Base-by-base conservation (phyloP, 768 basidiomycete species). In the Exsudoporus frostii region DNA sequence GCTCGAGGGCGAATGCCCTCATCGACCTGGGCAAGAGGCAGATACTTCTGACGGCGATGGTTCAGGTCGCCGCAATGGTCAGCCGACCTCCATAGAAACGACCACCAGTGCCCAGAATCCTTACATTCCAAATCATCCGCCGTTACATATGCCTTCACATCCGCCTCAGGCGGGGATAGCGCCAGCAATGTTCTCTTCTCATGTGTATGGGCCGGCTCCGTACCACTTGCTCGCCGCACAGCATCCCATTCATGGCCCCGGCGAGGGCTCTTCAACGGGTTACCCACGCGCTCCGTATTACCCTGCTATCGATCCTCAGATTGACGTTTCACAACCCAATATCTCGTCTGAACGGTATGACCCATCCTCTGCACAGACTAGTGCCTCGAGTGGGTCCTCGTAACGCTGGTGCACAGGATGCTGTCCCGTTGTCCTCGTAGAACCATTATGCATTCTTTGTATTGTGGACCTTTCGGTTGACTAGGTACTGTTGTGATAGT, bases 1-100 rank as follows among this genome's bases (percentile, higher is more conserved):
- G 7, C 61, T 69, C 47, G 72, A 71, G 44, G 68, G 72, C 22
- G 76, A 80, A 54, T 82, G 80, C 51, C 72, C 68, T 17, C 79
- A 82, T 61, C 74, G 66, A 50, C 24, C 48, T 44, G 59, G 38
- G 19, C 51, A 45, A 40, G 67, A 67, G 43, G 41, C 43, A 22
- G 66, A 67, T 48, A 27, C 36, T 27, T 68, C 68, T 22, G 67
- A 72, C 7, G 65, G 61, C 7, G 65, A 69, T 32, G 53, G 59
- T 30, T 45, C 57, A 7, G 24, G 49, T 24, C 45, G 7, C 19
- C 52, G 7, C 17, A 42, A 39, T 20, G 55, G 44, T 7, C 60
- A 53, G 11, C 42, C 49, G 7, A 46, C 25, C 10, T 15, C 41
- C 3, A 29, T 45, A 13, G 59, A 65, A 33, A 29, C 43, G 11